Evolutionary conservation across 441 rosid species (phyloP).

Genomic region (Erodium texanum): DNA sequence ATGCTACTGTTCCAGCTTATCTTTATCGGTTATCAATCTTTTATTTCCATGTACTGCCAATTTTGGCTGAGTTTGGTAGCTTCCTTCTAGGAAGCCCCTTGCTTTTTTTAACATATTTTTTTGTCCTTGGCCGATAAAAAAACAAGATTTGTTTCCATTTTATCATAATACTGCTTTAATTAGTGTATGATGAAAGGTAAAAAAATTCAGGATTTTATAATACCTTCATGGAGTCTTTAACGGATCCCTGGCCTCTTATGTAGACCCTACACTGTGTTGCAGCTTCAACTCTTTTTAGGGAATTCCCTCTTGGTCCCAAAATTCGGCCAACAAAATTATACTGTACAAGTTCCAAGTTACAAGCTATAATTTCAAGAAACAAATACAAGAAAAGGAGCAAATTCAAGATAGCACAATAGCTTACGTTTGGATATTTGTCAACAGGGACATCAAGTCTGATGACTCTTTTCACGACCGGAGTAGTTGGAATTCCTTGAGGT

Average conservation of each 20-base stretch:
- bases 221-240: slow-evolving; percentile 85
- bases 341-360: slow-evolving; percentile 39
- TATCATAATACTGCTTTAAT: neutral
- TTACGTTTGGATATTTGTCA: slow-evolving; percentile 80
- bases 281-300: slow-evolving; percentile 86
- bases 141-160: neutral
- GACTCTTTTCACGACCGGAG: slow-evolving; percentile 61
- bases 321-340: slow-evolving; percentile 90
- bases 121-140: no score
- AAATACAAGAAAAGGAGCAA: neutral
- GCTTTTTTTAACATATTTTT: no score
- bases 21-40: no score
- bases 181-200: neutral
- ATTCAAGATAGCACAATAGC: slow-evolving; percentile 18
- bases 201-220: slow-evolving; percentile 5
- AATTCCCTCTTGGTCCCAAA: slow-evolving; percentile 94
- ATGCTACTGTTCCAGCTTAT: no score
- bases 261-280: slow-evolving; percentile 75
- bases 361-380: slow-evolving; percentile 11
- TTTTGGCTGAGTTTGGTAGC: no score
- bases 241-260: slow-evolving; percentile 89
- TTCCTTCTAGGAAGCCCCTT: no score
- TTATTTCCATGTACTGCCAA: no score
- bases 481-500: slow-evolving; percentile 46
- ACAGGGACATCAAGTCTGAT: slow-evolving; percentile 87